Conservation (phyloP, 192 early-diverging fungal species). For the Coemansia sp. region DNA sequence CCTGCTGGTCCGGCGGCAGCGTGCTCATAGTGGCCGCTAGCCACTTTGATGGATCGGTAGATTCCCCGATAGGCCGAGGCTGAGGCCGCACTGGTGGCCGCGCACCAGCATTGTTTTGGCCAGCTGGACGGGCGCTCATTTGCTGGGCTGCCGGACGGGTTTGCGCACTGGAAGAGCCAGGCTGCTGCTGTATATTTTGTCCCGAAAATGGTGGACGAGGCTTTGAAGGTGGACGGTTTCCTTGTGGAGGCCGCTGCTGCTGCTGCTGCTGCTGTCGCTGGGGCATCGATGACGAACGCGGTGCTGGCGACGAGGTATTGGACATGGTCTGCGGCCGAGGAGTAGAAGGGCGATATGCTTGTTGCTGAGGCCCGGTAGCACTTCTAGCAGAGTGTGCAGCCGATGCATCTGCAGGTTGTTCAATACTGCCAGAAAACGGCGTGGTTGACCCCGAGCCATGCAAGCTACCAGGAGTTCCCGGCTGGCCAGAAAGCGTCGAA, state of each 20-base stretch:
- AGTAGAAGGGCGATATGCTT: background rate
- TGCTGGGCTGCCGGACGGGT: constrained; percentile 1
- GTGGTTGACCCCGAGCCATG: constrained; percentile 1
- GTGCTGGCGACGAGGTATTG: background rate
- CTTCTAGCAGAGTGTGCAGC: background rate
- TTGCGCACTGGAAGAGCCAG: background rate
- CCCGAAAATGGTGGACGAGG: background rate
- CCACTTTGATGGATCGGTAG: constrained; percentile 38
- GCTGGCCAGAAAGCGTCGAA: background rate
- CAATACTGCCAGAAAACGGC: background rate
- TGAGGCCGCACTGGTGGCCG: constrained; percentile 19
- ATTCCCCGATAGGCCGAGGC: constrained; percentile 10
- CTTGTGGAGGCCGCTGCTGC: constrained; percentile 5
- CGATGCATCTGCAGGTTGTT: background rate
- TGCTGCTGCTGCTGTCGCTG: constrained; percentile 4
- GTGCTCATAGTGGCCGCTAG: constrained; percentile 37
- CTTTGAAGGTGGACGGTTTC: background rate
- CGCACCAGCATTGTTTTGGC: constrained; percentile 1
- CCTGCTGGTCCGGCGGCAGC: constrained; percentile 43
- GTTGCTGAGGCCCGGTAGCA: constrained; percentile 1
- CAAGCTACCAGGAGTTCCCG: background rate
- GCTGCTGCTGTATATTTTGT: background rate
- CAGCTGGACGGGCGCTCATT: background rate
- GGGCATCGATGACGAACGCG: background rate
- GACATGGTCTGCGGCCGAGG: constrained; percentile 2